phyloP scores from a whole-genome alignment of 2,329 filamentous ascomycete genomes.

The Elsinoe perseae region DNA sequence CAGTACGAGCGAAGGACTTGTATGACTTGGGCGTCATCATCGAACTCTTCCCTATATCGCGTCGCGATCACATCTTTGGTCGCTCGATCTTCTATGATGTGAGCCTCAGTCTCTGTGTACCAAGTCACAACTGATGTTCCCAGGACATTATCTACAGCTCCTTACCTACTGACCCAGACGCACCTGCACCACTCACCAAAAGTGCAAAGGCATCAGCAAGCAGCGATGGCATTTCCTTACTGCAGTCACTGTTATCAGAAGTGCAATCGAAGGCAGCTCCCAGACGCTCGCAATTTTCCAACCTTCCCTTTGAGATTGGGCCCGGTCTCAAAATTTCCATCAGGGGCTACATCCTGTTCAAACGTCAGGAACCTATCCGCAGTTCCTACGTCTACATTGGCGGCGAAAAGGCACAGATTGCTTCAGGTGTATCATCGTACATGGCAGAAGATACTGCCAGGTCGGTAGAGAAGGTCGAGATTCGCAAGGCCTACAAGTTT shows the following conservation, averaged over 20 bases:
- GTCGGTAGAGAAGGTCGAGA: conserved; percentile 69
- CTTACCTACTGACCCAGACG: conserved; percentile 62
- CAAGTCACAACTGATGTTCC: not conserved
- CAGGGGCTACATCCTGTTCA: conserved; percentile 85
- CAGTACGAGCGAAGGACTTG: conserved; percentile 83
- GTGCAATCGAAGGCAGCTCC: conserved; percentile 86
- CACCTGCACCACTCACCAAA: conserved; percentile 46
- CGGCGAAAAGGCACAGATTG: conserved; percentile 78
- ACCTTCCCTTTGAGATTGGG: conserved; percentile 78
- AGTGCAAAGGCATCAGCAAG: conserved; percentile 57
- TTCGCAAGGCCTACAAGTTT: conserved; percentile 92
- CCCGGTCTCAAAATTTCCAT: conserved; percentile 80
- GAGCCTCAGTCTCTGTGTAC: conserved; percentile 25
- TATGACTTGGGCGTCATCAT: conserved; percentile 90
- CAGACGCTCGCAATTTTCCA: conserved; percentile 77
- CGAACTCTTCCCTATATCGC: conserved; percentile 83
- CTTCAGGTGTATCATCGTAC: conserved; percentile 61
- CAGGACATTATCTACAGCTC: conserved; percentile 85
- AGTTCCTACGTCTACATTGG: conserved; percentile 83
- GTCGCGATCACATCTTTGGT: conserved; percentile 65
- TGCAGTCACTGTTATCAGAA: conserved; percentile 74
- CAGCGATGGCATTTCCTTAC: conserved; percentile 66
- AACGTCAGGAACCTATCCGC: conserved; percentile 70
- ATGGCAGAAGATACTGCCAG: conserved; percentile 70
- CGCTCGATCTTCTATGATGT: conserved; percentile 81